A percentile compares a stretch with the other conserved stretches of the same genome.
These are phyloP conservation scores for Penicillium sp. DNA, from an alignment of 2,329 filamentous ascomycete species.

Conservation along the genomic window DNA sequence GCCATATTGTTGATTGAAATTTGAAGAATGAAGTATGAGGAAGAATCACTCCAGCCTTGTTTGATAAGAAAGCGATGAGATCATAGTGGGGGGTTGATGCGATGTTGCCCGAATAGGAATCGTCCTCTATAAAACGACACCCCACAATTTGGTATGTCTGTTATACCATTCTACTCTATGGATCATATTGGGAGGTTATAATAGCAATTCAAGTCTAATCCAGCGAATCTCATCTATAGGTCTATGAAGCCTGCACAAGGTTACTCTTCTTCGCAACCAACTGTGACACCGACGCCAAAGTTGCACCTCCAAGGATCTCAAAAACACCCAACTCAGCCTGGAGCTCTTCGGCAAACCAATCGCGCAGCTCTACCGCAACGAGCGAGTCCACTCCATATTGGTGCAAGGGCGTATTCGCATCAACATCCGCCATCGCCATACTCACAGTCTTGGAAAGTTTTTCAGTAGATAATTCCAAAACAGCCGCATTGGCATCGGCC, in stretches of 20 bases:
- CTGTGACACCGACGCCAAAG: not conserved
- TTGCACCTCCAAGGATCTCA: conserved; percentile 39
- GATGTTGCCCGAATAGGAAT: not conserved
- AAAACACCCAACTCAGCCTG: conserved; percentile 36
- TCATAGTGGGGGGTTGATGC: not conserved
- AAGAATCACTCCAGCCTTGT: not conserved
- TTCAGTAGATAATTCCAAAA: conserved; percentile 24
- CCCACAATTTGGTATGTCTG: not conserved
- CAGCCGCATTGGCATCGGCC: conserved; percentile 8
- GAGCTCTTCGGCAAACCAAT: conserved; percentile 39
- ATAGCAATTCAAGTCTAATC: not conserved
- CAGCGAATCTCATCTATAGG: not conserved
- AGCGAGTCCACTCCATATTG: conserved; percentile 44
- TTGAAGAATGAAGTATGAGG: no score
- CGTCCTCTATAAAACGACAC: not conserved
- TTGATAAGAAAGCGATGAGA: not conserved
- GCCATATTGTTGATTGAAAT: conserved; percentile 15
- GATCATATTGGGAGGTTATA: not conserved
- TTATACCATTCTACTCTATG: no score
- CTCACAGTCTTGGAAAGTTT: conserved; percentile 37
- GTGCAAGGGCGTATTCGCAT: conserved; percentile 27
- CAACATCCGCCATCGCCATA: conserved; percentile 32
- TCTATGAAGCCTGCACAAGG: not conserved
- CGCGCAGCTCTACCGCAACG: conserved; percentile 46
- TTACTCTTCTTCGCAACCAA: not conserved